Conservation (phyloP, 2,329 filamentous ascomycete species). For the Chaetomiaceae sp. region DNA sequence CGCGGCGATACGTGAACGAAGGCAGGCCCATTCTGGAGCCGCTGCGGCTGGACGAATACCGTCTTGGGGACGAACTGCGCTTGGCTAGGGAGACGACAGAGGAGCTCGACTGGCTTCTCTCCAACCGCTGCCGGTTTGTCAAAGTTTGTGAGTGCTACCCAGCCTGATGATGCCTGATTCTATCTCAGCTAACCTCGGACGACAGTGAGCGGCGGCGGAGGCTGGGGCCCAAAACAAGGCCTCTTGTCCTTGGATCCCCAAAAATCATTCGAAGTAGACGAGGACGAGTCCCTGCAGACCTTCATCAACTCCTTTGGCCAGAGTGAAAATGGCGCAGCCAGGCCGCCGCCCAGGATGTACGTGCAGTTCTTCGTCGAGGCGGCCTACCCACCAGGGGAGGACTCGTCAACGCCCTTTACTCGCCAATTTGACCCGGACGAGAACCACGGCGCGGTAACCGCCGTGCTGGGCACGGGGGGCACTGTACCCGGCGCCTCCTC, state of each 20-base stretch:
- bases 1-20: constrained; percentile 28
- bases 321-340: constrained; percentile 49
- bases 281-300: constrained; percentile 49
- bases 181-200: neutral
- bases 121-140: constrained; percentile 43
- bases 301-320: constrained; percentile 51
- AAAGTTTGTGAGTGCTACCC: constrained; percentile 39
- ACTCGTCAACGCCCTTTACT: no score
- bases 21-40: constrained; percentile 21
- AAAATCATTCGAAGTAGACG: constrained; percentile 43
- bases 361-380: constrained; percentile 59
- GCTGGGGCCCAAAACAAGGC: constrained; percentile 78
- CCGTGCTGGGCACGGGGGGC: constrained; percentile 9
- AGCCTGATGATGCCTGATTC: no score
- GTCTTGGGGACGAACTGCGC: constrained; percentile 26
- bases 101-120: constrained; percentile 31
- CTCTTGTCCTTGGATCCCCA: constrained; percentile 74
- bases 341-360: constrained; percentile 57
- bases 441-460: neutral
- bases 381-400: neutral
- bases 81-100: constrained; percentile 27
- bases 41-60: constrained; percentile 22
- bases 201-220: constrained; percentile 73
- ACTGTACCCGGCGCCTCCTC: neutral
- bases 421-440: neutral